Conservation (phyloP, 2,329 filamentous ascomycete genomes). For the Ophiostoma triangulosporum region DNA sequence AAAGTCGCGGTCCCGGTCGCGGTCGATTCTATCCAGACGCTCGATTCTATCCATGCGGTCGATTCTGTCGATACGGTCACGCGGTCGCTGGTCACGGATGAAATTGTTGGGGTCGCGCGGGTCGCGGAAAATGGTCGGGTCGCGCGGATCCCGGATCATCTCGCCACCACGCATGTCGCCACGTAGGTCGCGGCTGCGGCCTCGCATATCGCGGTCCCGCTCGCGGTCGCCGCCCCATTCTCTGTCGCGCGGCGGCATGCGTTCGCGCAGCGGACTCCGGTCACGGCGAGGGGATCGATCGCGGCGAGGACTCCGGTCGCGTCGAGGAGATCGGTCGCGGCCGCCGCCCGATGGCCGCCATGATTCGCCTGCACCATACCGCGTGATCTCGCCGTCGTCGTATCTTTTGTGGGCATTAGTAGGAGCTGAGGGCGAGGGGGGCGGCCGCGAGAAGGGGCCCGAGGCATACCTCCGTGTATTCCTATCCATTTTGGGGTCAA, state of each 20-base stretch:
- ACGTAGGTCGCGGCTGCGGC: not conserved
- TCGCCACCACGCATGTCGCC: not conserved
- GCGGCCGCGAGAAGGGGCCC: not conserved
- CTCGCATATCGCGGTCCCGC: not conserved
- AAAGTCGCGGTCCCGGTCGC: not conserved
- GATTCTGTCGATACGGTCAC: conserved; percentile 15
- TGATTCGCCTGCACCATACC: conserved; percentile 48
- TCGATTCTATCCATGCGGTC: conserved; percentile 19
- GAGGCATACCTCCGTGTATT: not conserved
- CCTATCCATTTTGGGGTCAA: not conserved
- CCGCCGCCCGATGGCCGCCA: conserved; percentile 32
- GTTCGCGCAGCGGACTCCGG: conserved; percentile 21
- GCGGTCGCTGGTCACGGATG: too few species aligned
- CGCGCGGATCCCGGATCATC: not conserved
- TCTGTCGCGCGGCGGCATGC: conserved; percentile 19
- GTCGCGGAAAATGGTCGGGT: conserved; percentile 10
- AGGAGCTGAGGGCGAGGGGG: not conserved
- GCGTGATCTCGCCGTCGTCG: conserved; percentile 47
- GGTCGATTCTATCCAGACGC: not conserved
- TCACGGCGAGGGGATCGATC: conserved; percentile 28
- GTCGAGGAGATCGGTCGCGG: conserved; percentile 27
- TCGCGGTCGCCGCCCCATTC: conserved; percentile 21
- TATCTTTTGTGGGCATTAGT: conserved; percentile 26
- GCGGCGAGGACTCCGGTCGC: conserved; percentile 20
- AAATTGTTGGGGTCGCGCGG: conserved; percentile 17